These are phyloP conservation scores for Colletotrichum ledebouriae DNA, from an alignment of 2,329 filamentous ascomycete genomes.

Conservation along the genomic window DNA sequence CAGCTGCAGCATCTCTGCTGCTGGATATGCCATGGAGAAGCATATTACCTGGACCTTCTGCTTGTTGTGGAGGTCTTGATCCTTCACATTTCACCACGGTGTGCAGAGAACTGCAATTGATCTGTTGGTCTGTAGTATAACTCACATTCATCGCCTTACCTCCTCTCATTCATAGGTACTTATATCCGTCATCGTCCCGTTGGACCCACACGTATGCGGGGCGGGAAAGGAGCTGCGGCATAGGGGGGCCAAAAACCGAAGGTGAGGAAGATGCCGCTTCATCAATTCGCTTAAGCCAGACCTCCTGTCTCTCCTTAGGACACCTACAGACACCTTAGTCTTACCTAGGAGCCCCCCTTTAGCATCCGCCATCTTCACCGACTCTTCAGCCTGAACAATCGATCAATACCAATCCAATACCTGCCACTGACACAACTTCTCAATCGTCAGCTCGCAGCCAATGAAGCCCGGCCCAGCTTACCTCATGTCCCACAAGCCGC, in stretches of 20 bases:
- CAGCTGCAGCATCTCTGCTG: slow-evolving; percentile 20
- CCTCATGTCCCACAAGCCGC: not conserved
- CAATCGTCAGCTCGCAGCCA: too few relatives aligned
- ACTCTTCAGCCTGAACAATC: slow-evolving; percentile 17
- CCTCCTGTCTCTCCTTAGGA: not conserved
- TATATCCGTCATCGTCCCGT: not conserved
- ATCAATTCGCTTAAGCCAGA: slow-evolving; percentile 4
- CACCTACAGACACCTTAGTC: too few relatives aligned
- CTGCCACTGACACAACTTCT: not conserved
- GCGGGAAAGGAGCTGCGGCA: not conserved
- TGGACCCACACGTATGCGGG: slow-evolving; percentile 26
- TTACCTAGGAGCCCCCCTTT: not conserved
- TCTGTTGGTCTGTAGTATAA: too few relatives aligned
- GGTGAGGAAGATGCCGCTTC: not conserved
- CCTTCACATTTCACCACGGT: too few relatives aligned
- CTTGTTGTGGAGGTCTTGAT: too few relatives aligned
- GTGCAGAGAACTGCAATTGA: too few relatives aligned
- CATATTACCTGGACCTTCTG: slow-evolving; percentile 3
- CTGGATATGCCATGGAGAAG: not conserved
- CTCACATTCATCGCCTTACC: too few relatives aligned
- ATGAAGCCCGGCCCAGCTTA: not conserved
- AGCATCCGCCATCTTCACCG: slow-evolving; percentile 16
- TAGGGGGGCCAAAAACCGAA: not conserved
- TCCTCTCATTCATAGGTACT: too few relatives aligned
- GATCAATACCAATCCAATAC: not conserved